Evolutionary conservation across 495 filamentous ascomycete species (phyloP).

Genomic region (Chaetomium fimeti): DNA sequence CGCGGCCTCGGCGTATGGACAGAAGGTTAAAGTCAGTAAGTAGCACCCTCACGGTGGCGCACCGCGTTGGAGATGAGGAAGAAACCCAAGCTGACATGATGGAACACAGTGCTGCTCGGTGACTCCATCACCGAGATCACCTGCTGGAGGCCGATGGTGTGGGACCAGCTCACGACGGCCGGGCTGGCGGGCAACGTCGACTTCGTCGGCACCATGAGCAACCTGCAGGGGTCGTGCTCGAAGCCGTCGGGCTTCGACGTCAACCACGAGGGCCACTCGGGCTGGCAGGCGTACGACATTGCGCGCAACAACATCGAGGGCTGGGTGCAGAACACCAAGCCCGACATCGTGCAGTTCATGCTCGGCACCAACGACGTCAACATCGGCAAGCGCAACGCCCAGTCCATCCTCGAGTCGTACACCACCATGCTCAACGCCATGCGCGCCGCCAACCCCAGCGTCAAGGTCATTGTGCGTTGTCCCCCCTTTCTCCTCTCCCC

Average conservation of each 20-base stretch:
- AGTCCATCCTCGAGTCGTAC: conserved; percentile 40
- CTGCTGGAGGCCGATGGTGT: conserved; percentile 40
- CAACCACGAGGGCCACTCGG: conserved; percentile 43
- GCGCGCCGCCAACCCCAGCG: conserved; percentile 33
- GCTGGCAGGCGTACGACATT: conserved; percentile 42
- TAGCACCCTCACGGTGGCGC: not conserved
- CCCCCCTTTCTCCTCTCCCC: not conserved
- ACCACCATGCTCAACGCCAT: conserved; percentile 35
- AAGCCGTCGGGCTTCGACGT: conserved; percentile 28
- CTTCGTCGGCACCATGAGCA: conserved; percentile 40
- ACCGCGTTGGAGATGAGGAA: not conserved
- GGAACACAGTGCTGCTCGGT: conserved; percentile 35
- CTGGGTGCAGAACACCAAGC: conserved; percentile 36
- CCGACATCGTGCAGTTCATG: conserved; percentile 44
- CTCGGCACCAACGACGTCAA: conserved; percentile 46
- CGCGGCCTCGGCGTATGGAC: conserved; percentile 14
- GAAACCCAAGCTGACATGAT: conserved; percentile 5
- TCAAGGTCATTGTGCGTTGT: conserved; percentile 37
- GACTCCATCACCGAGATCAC: conserved; percentile 42
- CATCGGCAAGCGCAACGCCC: conserved; percentile 25
- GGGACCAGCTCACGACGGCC: conserved; percentile 32
- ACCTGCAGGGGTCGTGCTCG: conserved; percentile 27
- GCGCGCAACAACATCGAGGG: conserved; percentile 37
- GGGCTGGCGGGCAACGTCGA: conserved; percentile 33
- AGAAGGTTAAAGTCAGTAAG: conserved; percentile 31